These are phyloP conservation scores for Calocybe cyanea DNA, from an alignment of 768 basidiomycete species.

Conservation along the genomic window DNA sequence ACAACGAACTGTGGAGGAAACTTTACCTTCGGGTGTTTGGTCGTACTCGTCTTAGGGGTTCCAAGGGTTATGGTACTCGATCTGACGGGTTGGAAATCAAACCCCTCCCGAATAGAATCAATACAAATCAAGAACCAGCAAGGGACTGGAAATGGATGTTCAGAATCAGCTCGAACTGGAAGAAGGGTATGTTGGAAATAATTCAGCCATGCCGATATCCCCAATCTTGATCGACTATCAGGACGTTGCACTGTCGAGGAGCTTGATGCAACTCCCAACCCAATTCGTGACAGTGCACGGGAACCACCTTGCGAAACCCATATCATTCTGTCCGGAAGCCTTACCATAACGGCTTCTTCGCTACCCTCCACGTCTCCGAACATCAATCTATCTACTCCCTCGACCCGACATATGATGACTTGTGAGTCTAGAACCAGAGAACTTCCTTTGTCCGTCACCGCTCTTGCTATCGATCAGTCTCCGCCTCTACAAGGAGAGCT, in stretches of 20 bases:
- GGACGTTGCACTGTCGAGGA: slow-evolving; percentile 61
- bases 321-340: slow-evolving; percentile 55
- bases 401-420: slow-evolving; percentile 34
- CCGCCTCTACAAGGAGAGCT: slow-evolving; percentile 40
- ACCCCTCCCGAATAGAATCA: slow-evolving; percentile 52
- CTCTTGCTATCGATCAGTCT: slow-evolving; percentile 75
- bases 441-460: slow-evolving; percentile 44
- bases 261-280: slow-evolving; percentile 16
- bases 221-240: slow-evolving; percentile 21
- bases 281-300: slow-evolving; percentile 1
- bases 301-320: slow-evolving; percentile 26
- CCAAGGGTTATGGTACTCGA: slow-evolving; percentile 54
- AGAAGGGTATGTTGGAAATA: slow-evolving; percentile 49
- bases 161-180: slow-evolving; percentile 80
- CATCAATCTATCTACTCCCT: slow-evolving; percentile 35
- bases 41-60: slow-evolving; percentile 63
- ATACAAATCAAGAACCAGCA: slow-evolving; percentile 28
- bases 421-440: slow-evolving; percentile 35
- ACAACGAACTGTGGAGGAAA: slow-evolving; percentile 71
- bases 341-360: slow-evolving; percentile 58
- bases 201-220: no score
- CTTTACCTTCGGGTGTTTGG: slow-evolving; percentile 66
- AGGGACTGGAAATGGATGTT: slow-evolving; percentile 89
- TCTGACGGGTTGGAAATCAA: slow-evolving; percentile 56
- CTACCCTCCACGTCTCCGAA: slow-evolving; percentile 28